Base-by-base conservation (phyloP, 1,284 basidiomycete genomes). In the Volvariella surrecta region DNA sequence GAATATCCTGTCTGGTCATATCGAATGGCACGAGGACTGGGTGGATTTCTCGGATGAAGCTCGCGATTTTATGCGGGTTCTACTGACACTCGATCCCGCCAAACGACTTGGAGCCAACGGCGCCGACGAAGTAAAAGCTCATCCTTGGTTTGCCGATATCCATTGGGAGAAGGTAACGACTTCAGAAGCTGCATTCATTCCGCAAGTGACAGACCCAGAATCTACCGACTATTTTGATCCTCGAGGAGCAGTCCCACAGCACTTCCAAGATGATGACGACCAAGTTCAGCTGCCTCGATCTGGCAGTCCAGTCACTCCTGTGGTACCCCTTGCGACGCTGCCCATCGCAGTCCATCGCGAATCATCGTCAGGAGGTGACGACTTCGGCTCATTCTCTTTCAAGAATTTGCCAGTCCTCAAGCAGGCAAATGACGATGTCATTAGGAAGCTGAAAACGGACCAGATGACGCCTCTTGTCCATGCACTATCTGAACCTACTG, bases 171-270 rank as follows among this genome's bases (percentile, higher is more conserved):
- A 87, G 45, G 81, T 99, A 47, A 89, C 89, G 3, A 82, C 79
- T 6, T 79, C 81, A 2, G 88, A 93, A 57, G 93, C 94, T 16
- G 90, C 89, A 18, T 99, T 99, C 64, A 93, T 99, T 40, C 96
- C 96, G 35, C 88, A 94, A 57, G 81, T 96, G 28, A 81, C 86
- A 7, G 95, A 99, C 61, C 92, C 93, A 0, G 95, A 98, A 63
- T 96, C 91, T 18, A 99, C 96, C 10, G 96, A 99, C 61, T 99
- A 99, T 68, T 99, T 99, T 56, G 96, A 99, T 64, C 79, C 92
- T 47, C 84, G 96, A 21, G 96, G 96, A 16, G 90, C 90, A 13
- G 79, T 90, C 38, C 78, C 87, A 31, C 89, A 93, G 58, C 67
- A 92, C 32, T 93, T 95, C 71, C 82, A 89, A 40, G 89, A 92